Base-by-base conservation (phyloP, 257 asterid genomes). In the Buddleja alternifolia region DNA sequence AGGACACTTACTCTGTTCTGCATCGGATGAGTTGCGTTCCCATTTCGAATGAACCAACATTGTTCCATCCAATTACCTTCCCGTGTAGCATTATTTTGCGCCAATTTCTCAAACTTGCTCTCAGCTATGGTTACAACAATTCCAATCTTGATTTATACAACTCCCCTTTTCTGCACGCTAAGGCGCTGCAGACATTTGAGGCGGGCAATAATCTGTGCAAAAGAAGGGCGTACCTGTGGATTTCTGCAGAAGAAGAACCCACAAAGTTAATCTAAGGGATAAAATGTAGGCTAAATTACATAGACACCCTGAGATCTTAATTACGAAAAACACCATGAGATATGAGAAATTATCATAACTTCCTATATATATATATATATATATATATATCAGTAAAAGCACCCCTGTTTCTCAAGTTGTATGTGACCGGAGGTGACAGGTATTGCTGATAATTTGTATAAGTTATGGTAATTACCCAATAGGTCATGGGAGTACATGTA, bases 11-110 rank as follows among this genome's bases (percentile, higher is more conserved):
- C 55, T 53, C 71, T 75, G 34, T 62, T 32, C 63, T 17, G 65
- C 61, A 50, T 53, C 70, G 87, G 86, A 77, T 48, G 87, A 70
- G 83, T 73, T 78, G 84, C 67, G 86, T 82, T 80, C 97, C 95
- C 97, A 84, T 86, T 88, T 90, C 81, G 95, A 90, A 85, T 80
- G 93, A 82, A 90, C 90, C 94, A 77, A 79, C 96, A 78, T 86
- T 77, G 75, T 79, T 86, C 81, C 64, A 71, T 76, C 83, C 86
- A 77, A 64, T 67, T 42, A 67, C 75, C 58, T 56, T 51, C 46
- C 67, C 52, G 58, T 63, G 32, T 23, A 70, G 46, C 76, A 41
- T 70, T 40, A 61, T 12, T 20, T 20, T 20, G 40, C 39, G 73
- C 46, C 25, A 6, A 36, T 39, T 64, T 62, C 54, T 51, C 58